These are phyloP conservation scores for Fraxinus sp. DNA, from an alignment of 305 asterid species.

Conservation along the genomic window DNA sequence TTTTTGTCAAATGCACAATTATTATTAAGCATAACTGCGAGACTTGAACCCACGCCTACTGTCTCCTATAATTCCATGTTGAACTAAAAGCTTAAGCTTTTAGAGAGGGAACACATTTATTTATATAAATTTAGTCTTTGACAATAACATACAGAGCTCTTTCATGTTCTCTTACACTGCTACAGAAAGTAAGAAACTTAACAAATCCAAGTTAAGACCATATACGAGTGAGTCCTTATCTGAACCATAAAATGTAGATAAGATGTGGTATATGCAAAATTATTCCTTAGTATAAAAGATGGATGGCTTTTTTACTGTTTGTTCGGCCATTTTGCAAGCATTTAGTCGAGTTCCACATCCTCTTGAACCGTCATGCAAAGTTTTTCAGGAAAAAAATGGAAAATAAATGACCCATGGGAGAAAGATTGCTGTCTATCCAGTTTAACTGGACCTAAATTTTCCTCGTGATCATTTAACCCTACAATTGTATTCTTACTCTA, in stretches of 20 bases:
- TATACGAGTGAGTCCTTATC: not conserved
- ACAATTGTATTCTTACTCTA: not conserved
- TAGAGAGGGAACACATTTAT: not conserved
- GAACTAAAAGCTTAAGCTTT: not conserved
- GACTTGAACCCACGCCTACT: not conserved
- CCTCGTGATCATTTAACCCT: not conserved
- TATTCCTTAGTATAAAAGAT: not conserved
- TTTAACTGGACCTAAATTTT: not conserved
- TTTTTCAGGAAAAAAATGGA: not conserved
- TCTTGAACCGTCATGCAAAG: not conserved
- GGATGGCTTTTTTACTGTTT: not conserved
- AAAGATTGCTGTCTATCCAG: not conserved
- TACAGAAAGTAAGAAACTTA: not conserved
- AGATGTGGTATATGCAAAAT: not conserved
- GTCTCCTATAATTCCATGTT: not conserved
- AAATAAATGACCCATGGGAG: not conserved
- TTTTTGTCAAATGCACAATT: not conserved
- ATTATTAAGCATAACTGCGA: not conserved
- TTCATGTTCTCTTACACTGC: not conserved
- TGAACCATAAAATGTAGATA: not conserved
- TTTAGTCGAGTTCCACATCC: not conserved
- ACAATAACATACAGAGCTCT: not conserved
- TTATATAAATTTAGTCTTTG: not conserved
- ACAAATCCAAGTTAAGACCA: not conserved
- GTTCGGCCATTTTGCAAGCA: not conserved